These are phyloP conservation scores for Capronia epimyces DNA, from an alignment of 2,329 filamentous ascomycete genomes.

Conservation along the genomic window DNA sequence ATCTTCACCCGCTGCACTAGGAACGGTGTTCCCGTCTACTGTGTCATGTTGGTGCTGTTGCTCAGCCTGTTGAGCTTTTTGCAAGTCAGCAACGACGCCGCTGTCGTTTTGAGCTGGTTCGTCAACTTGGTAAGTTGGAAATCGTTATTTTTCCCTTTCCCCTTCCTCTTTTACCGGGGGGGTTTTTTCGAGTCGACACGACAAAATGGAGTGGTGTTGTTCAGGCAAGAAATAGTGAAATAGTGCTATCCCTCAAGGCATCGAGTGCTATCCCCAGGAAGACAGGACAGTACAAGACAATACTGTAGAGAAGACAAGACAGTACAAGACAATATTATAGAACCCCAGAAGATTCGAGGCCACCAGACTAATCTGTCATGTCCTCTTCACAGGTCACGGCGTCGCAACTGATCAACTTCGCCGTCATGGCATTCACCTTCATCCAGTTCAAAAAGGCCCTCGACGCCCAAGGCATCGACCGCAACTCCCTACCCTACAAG, in stretches of 20 bases:
- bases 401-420: slow-evolving; percentile 68
- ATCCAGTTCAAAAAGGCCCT: slow-evolving; percentile 66
- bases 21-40: slow-evolving; percentile 67
- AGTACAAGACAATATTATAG: too few species aligned
- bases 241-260: too few species aligned
- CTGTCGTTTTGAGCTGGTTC: slow-evolving; percentile 68
- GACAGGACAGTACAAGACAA: too few species aligned
- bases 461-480: slow-evolving; percentile 61
- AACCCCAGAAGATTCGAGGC: too few species aligned
- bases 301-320: too few species aligned
- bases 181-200: too few species aligned
- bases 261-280: too few species aligned
- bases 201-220: too few species aligned
- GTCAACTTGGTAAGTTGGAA: slow-evolving; percentile 51
- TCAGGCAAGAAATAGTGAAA: too few species aligned
- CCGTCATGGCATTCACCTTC: slow-evolving; percentile 64
- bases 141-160: too few species aligned
- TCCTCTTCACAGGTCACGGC: slow-evolving; percentile 52
- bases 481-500: slow-evolving; percentile 64
- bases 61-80: slow-evolving; percentile 69
- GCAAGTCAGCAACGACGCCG: slow-evolving; percentile 60
- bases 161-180: too few species aligned
- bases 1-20: slow-evolving; percentile 59
- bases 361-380: background rate
- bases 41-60: slow-evolving; percentile 59